phyloP scores from a whole-genome alignment of 208 protist species.

The Crithidia brevicula region DNA sequence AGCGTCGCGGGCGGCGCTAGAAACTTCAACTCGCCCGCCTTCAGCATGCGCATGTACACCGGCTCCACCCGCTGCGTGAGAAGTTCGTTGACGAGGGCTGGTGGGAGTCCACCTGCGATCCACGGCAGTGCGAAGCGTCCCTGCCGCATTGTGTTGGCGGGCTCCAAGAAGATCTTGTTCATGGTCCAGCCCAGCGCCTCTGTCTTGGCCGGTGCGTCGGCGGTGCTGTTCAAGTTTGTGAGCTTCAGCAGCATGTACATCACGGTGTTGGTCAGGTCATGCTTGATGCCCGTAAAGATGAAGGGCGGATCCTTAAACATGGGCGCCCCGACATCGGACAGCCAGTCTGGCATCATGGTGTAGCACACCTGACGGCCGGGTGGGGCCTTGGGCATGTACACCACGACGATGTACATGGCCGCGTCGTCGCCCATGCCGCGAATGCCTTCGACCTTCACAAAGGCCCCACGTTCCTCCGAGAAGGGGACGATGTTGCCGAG shows the following conservation, averaged over 20 bases:
- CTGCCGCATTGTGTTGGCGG: conserved; percentile 43
- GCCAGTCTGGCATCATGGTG: conserved; percentile 58
- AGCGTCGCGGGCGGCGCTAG: conserved; percentile 50
- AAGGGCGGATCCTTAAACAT: conserved; percentile 63
- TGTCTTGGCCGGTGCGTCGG: conserved; percentile 14
- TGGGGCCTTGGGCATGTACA: conserved; percentile 32
- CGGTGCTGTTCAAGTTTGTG: conserved; percentile 30
- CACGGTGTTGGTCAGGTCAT: conserved; percentile 34
- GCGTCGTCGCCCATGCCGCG: conserved; percentile 54
- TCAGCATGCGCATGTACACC: conserved; percentile 42
- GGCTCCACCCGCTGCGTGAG: conserved; percentile 46
- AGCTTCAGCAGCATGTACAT: conserved; percentile 67
- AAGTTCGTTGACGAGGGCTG: conserved; percentile 44
- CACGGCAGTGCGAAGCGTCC: conserved; percentile 65
- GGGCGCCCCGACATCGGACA: conserved; percentile 59
- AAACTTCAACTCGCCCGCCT: conserved; percentile 40
- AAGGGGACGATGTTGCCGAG: conserved; percentile 58
- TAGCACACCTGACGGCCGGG: conserved; percentile 27
- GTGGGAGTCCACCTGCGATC: conserved; percentile 40
- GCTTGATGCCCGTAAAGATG: conserved; percentile 35
- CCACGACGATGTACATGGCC: conserved; percentile 52
- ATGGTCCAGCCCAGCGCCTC: conserved; percentile 64
- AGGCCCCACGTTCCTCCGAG: conserved; percentile 54
- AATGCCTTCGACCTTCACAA: conserved; percentile 55
- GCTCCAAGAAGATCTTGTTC: conserved; percentile 61